Evolutionary conservation across 2,329 filamentous ascomycete species (phyloP).

Genomic region (Talaromyces funiculosus): DNA sequence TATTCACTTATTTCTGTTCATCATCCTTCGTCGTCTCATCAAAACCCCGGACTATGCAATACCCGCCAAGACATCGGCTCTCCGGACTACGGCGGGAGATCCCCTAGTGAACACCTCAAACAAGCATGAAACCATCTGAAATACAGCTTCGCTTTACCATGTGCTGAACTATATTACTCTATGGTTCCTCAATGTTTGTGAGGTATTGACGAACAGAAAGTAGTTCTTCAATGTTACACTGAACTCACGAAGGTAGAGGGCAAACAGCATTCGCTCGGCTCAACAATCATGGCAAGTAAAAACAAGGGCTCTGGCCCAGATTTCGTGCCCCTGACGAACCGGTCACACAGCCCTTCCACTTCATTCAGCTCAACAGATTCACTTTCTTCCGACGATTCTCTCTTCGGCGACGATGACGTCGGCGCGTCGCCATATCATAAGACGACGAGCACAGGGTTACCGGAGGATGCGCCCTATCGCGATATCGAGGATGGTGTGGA

Average conservation of each 20-base stretch:
- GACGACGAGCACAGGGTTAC: background rate
- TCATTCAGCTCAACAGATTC: constrained; percentile 23
- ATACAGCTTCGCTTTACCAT: too few relatives aligned
- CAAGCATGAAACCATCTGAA: background rate
- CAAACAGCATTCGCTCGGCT: background rate
- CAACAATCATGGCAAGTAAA: constrained; percentile 7
- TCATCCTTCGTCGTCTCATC: background rate
- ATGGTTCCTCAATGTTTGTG: background rate
- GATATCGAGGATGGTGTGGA: constrained; percentile 33
- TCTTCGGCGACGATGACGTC: constrained; percentile 8
- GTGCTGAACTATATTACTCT: background rate
- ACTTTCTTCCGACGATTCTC: background rate
- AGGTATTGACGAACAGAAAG: background rate
- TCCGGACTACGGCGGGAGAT: background rate
- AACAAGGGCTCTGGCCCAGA: constrained; percentile 14
- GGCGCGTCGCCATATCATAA: constrained; percentile 15
- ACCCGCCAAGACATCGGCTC: constrained; percentile 12
- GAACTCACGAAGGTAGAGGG: background rate
- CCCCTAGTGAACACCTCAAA: background rate
- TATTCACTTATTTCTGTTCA: background rate
- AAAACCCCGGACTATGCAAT: background rate
- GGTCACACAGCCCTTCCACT: constrained; percentile 21
- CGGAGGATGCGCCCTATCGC: constrained; percentile 25
- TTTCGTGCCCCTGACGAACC: constrained; percentile 24
- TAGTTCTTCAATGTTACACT: background rate